Evolutionary conservation across 495 filamentous ascomycete genomes (phyloP), one percentile per base, ranked within the genome.

Genomic region (Aspergillus indologenus): DNA sequence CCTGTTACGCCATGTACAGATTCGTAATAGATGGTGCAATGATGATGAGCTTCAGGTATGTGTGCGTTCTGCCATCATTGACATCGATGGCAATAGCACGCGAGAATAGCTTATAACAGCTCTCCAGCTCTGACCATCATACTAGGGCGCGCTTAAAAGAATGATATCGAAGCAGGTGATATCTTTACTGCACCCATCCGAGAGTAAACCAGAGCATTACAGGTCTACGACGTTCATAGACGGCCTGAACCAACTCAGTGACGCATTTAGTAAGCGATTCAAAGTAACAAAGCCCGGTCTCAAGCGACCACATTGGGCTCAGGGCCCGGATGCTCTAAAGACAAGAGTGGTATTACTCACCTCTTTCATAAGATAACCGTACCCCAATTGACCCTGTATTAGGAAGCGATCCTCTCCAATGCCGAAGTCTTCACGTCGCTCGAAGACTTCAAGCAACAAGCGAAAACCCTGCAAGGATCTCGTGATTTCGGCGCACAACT

Each of bases 11-110:
- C 90, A 97, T 70, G 83, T 88, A 19, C 80, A 87, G 60, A 71
- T 82, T 22, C 83, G 92, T 44, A 98, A 96, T 67, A 71, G 76
- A 54, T 98, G 93, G 93, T 98, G 92, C 68, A 96, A 96, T 69
- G 85, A 94, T 69, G 60, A 77, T 15, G 69, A 76, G 59, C 76
- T 87, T 42, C 87, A 94, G 73, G 81, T 83, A 63, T 44, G 69
- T 46, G 40, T 26, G 34, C 2, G 12, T n/a, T 8, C 34, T 40
- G 2, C 12, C 2, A 40, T 15, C 12, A 8, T 9, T 14, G 12
- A 11, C 34, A 11, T 8, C 34, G 2, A 40, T 14, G 6, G 2
- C 12, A 4, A 29, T 4, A 29, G 34, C 34, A 14, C 34, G 12
- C 34, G 12, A 14, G 6, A 40, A 40, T 14, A 14, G 34, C 34